Evolutionary conservation across 2,329 filamentous ascomycete genomes (phyloP).

Genomic region (Aureobasidium vineae): DNA sequence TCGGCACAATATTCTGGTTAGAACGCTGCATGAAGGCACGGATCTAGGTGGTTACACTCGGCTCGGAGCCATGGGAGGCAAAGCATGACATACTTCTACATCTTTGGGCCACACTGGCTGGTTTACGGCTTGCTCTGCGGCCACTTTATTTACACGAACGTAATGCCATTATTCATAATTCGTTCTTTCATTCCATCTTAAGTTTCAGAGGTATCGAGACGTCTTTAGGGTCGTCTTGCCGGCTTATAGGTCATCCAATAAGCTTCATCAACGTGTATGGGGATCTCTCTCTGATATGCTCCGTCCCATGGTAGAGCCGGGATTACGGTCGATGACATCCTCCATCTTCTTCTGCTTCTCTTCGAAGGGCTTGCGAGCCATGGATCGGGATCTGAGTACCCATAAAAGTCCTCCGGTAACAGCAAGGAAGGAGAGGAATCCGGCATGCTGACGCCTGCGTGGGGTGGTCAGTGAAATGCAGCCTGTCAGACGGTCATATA

Average conservation of each 20-base stretch:
- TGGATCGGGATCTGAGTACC: slow-evolving; percentile 1
- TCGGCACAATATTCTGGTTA: slow-evolving; percentile 7
- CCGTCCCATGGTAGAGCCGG: neutral
- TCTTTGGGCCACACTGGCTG: neutral
- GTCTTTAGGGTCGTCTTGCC: neutral
- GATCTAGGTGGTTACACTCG: neutral
- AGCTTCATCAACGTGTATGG: neutral
- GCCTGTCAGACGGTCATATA: neutral
- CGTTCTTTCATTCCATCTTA: neutral
- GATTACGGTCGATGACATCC: neutral
- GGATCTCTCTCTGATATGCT: neutral
- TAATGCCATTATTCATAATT: slow-evolving; percentile 18
- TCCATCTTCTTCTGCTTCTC: neutral
- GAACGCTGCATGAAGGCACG: neutral
- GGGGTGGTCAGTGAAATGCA: neutral
- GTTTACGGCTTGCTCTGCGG: neutral
- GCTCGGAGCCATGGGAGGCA: neutral
- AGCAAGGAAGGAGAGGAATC: neutral
- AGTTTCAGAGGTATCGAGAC: neutral
- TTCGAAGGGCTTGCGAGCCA: neutral
- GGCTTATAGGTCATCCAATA: neutral
- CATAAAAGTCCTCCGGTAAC: neutral
- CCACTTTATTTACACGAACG: slow-evolving; percentile 5
- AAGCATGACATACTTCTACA: neutral
- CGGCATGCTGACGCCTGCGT: neutral